These are phyloP conservation scores for Telopea speciosissima DNA, from an alignment of 177 flowering plant species.

Conservation along the genomic window DNA sequence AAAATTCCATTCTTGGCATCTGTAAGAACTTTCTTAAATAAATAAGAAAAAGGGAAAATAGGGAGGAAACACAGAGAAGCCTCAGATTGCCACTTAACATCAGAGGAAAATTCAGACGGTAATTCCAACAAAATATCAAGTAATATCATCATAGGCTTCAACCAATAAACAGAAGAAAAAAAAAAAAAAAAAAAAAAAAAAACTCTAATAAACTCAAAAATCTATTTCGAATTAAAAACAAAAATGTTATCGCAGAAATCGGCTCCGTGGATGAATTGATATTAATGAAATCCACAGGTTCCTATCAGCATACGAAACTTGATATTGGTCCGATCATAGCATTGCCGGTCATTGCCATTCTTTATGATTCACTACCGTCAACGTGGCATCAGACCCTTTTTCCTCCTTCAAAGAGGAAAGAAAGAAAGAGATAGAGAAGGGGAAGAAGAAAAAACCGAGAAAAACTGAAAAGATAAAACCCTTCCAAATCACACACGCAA, in stretches of 20 bases:
- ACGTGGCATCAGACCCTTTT: constrained; percentile 76
- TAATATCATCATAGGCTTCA: constrained; percentile 45
- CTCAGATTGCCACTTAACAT: constrained; percentile 52
- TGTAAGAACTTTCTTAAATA: too few species aligned
- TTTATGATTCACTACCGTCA: constrained; percentile 33
- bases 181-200: background rate
- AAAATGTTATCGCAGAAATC: constrained; percentile 52
- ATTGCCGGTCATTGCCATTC: constrained; percentile 42
- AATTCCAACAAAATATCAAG: constrained; percentile 41
- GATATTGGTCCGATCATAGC: constrained; percentile 53
- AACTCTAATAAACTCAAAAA: too few species aligned
- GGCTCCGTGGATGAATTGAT: constrained; percentile 40
- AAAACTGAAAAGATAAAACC: constrained; percentile 12
- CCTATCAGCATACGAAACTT: constrained; percentile 59
- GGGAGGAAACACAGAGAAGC: constrained; percentile 19
- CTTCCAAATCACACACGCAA: constrained; percentile 57
- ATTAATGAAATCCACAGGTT: constrained; percentile 41
- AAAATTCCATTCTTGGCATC: too few species aligned
- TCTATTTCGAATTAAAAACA: background rate
- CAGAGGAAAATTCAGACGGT: constrained; percentile 51
- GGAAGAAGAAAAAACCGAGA: background rate
- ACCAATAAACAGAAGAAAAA: background rate
- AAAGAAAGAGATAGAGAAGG: background rate
- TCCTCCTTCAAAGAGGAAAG: too few species aligned
- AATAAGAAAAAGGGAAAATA: too few species aligned